Evolutionary conservation across 2,329 filamentous ascomycete genomes (phyloP).

Genomic region (Rutstroemia sp.): DNA sequence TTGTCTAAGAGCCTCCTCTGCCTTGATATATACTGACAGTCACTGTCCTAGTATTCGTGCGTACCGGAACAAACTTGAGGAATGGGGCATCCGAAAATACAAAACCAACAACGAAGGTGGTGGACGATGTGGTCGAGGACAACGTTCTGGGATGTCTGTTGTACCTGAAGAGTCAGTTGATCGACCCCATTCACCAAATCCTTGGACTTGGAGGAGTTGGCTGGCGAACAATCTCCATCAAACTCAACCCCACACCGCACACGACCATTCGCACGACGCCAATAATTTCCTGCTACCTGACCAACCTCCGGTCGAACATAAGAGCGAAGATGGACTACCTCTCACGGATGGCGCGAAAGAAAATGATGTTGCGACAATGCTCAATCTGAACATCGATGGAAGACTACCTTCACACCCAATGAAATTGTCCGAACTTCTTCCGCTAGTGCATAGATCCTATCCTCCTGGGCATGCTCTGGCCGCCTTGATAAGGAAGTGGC

Average conservation of each 20-base stretch:
- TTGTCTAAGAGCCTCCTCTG: not conserved
- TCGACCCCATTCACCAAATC: not conserved
- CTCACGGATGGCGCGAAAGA: too few relatives aligned
- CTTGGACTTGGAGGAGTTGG: not conserved
- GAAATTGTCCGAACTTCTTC: constrained; percentile 1
- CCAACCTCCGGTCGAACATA: not conserved
- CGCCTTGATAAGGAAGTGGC: constrained; percentile 15
- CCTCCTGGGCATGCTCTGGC: constrained; percentile 9
- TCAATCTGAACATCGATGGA: not conserved
- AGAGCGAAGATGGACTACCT: too few relatives aligned
- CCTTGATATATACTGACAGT: not conserved
- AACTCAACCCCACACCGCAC: not conserved
- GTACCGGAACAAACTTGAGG: constrained; percentile 12
- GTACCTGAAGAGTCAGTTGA: not conserved
- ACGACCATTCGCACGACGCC: not conserved
- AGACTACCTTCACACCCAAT: constrained; percentile 1
- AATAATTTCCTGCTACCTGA: not conserved
- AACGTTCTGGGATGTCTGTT: not conserved
- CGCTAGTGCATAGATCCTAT: not conserved
- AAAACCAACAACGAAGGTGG: constrained; percentile 8
- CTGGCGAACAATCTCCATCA: not conserved
- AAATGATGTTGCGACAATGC: not conserved
- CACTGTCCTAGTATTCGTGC: constrained; percentile 6
- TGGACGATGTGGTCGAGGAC: not conserved
- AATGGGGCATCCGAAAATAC: constrained; percentile 11